Evolutionary conservation across 345 rosid species (phyloP).

Genomic region (Brassica juncea): DNA sequence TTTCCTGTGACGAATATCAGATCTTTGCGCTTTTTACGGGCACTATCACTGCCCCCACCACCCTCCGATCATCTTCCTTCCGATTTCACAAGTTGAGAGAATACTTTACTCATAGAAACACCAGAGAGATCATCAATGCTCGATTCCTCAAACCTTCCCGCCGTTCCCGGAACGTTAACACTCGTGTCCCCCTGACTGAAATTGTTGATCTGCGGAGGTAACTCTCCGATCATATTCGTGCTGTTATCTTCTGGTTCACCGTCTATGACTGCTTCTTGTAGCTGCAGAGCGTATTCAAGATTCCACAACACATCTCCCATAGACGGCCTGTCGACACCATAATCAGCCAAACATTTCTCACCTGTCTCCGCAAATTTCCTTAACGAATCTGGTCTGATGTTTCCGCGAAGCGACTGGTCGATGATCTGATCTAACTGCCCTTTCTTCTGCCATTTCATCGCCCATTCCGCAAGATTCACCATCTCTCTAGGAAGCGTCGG

Average conservation of each 20-base stretch:
- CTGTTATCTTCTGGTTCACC: conserved; percentile 80
- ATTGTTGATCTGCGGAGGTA: conserved; percentile 64
- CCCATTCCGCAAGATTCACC: conserved; percentile 44
- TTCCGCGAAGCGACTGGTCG: conserved; percentile 32
- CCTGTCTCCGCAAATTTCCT: conserved; percentile 39
- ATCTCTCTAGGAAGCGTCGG: conserved; percentile 40
- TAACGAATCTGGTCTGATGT: conserved; percentile 29
- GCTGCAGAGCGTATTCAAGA: conserved; percentile 37
- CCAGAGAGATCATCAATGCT: conserved; percentile 64
- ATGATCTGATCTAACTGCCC: conserved; percentile 33
- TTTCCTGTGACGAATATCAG: neutral
- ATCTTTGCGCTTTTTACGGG: neutral
- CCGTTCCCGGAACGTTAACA: conserved; percentile 40
- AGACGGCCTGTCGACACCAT: conserved; percentile 37
- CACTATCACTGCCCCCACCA: neutral
- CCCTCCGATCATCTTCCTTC: conserved; percentile 63
- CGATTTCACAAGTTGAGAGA: conserved; percentile 87
- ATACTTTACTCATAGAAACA: conserved; percentile 80
- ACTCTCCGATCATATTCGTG: conserved; percentile 74
- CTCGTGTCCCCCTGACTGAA: conserved; percentile 58
- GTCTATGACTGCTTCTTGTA: conserved; percentile 49
- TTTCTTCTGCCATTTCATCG: conserved; percentile 38
- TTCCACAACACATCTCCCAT: conserved; percentile 46
- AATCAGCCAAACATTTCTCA: conserved; percentile 39
- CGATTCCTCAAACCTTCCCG: conserved; percentile 45